A percentile compares a stretch with the other conserved stretches of the same genome.
Conservation (phyloP, 2,329 filamentous ascomycete genomes). For the Ceratocystis huliohia region DNA sequence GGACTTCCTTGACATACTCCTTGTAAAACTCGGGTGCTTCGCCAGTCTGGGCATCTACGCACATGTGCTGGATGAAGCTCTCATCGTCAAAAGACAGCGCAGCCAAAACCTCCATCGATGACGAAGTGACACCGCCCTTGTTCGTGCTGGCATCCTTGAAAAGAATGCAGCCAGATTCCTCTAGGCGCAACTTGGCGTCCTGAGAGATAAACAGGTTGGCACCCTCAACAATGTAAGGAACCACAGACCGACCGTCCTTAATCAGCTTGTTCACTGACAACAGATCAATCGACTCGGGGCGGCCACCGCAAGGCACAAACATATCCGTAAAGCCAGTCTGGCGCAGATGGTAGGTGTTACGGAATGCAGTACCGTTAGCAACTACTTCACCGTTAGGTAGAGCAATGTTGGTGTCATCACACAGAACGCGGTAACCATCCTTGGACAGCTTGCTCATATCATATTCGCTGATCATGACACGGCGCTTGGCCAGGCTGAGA, state of each 20-base stretch:
- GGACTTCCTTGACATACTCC: conserved; percentile 81
- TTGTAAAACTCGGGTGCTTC: conserved; percentile 82
- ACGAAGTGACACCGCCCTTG: conserved; percentile 96
- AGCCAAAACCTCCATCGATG: conserved; percentile 88
- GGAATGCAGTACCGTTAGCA: conserved; percentile 86
- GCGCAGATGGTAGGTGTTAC: conserved; percentile 92
- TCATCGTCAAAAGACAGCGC: conserved; percentile 87
- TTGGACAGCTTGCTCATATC: conserved; percentile 74
- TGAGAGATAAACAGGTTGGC: conserved; percentile 98
- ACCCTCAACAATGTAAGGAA: conserved; percentile 94
- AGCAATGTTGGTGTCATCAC: conserved; percentile 80
- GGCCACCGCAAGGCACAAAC: conserved; percentile 92
- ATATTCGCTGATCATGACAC: conserved; percentile 81
- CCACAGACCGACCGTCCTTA: conserved; percentile 69
- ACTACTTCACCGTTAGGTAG: conserved; percentile 78
- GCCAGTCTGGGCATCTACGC: conserved; percentile 53
- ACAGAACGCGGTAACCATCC: conserved; percentile 79
- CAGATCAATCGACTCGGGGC: conserved; percentile 91
- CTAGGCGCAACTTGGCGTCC: conserved; percentile 87
- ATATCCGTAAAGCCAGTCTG: conserved; percentile 63
- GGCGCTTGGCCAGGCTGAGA: conserved; percentile 67
- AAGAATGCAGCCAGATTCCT: conserved; percentile 85
- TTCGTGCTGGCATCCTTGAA: conserved; percentile 98
- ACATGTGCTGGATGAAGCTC: conserved; percentile 88
- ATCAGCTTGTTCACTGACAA: conserved; percentile 79